Evolutionary conservation across 139 green algal genomes (phyloP), one percentile per base, ranked within the genome.

Genomic region (Edaphochlamys debaryana): DNA sequence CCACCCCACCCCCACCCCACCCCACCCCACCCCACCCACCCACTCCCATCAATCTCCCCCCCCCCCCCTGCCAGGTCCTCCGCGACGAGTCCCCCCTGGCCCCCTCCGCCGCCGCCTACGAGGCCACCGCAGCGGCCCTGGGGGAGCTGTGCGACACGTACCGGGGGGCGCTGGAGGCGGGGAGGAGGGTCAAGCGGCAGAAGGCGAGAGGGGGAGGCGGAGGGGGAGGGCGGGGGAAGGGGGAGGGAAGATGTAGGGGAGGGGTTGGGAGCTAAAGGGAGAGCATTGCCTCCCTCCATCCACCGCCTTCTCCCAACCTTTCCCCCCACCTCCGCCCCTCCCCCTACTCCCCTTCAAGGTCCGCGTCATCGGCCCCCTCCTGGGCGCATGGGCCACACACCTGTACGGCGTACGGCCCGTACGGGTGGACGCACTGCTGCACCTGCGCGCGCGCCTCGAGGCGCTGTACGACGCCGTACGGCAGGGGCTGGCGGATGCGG

Each of bases 341-440:
- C 19, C 4, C 67, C 3, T 9, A 30, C 36, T 1, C 67, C 4
- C 22, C 48, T 77, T 13, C 45, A 54, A 94, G 89, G 75, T 94
- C 27, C 74, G 79, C 0, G 91, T 95, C 42, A 41, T 88, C 22
- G 88, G 86, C 25, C 54, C 82, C 2, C 70, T 84, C 69, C 85
- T 86, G 75, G 86, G 91, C 37, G 54, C 56, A 7, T 96, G 93
- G 93, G 93, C 91, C 41, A 74, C 68, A 6, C 76, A 92, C 56
- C 85, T 80, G 62, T 96, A 95, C 56, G 89, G 89, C 38, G 36
- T 87, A 25, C 91, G 91, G 81, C 84, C 88, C 6, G 77, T 84
- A 4, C 93, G 92, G 73, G 87, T 94, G 41, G 91, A 93, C 66
- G 67, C 72, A 2, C 78, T 94, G 64, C 79, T 90, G 45, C 94